phyloP scores from a whole-genome alignment of 1,284 basidiomycete genomes.

The Taiwanofungus camphoratus region DNA sequence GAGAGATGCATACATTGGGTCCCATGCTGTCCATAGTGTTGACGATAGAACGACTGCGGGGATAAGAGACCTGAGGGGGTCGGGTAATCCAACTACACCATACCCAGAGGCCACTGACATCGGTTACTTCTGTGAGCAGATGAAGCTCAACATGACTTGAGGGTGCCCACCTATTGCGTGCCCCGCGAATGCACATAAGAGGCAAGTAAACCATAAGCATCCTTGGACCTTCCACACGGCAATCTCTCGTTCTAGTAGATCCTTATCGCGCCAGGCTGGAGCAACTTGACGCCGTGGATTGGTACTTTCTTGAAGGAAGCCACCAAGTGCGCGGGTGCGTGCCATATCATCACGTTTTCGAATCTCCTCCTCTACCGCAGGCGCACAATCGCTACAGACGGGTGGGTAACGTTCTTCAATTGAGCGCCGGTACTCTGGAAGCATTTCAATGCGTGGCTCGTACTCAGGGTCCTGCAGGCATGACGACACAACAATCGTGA shows the following conservation, averaged over 20 bases:
- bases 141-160: neutral
- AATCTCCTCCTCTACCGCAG: slow-evolving; percentile 77
- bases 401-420: slow-evolving; percentile 81
- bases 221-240: slow-evolving; percentile 61
- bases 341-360: slow-evolving; percentile 75
- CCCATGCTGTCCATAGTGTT: slow-evolving; percentile 69
- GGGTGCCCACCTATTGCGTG: slow-evolving; percentile 39
- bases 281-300: slow-evolving; percentile 39
- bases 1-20: slow-evolving; percentile 63
- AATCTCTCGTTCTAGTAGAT: slow-evolving; percentile 40
- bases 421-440: slow-evolving; percentile 68
- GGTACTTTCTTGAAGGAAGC: slow-evolving; percentile 59
- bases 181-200: slow-evolving; percentile 37
- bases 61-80: slow-evolving; percentile 23
- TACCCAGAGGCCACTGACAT: slow-evolving; percentile 16
- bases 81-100: slow-evolving; percentile 7
- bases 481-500: neutral
- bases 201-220: slow-evolving; percentile 48
- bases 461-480: slow-evolving; percentile 64
- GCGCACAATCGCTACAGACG: slow-evolving; percentile 71
- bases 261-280: slow-evolving; percentile 31
- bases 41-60: slow-evolving; percentile 50
- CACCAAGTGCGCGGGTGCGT: slow-evolving; percentile 69
- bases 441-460: slow-evolving; percentile 47
- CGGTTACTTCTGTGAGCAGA: neutral